Base-by-base conservation (phyloP, 139 green algal genomes). In the Yamagishiella unicocca region DNA sequence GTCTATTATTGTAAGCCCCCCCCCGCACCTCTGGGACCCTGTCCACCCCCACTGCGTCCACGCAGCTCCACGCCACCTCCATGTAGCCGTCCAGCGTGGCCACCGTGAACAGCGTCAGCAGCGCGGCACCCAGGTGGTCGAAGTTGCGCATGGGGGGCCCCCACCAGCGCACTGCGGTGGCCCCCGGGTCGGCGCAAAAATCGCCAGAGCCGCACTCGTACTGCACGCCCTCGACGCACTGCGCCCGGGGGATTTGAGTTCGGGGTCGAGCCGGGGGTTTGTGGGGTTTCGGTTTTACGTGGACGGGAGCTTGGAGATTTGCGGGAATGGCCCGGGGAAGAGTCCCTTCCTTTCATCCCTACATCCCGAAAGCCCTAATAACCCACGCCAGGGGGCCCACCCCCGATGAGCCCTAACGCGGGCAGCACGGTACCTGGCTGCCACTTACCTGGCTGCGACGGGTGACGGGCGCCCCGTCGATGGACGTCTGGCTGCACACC, bases 31-130 rank as follows among this genome's bases (percentile, higher is more conserved):
- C 17, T 19, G 74, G 93, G 86, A 94, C 89, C 62, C 81, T 71
- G 70, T 93, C 87, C 22, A 88, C 55, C 1, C 76, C 89, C 21
- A 88, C 85, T 0, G 90, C 89, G 83, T 96, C 93, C 14, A 85
- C 35, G 62, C 61, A 85, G 38, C 79, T 75, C 7, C 33, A 14
- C 19, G 27, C 81, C 24, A 78, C 74, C 81, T 71, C 89, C 83
- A 94, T 82, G 92, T 93, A 97, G 2, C 80, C 85, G 76, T 97
- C 94, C 62, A 91, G 85, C 2, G 94, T 97, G 24, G 54, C 61
- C 14, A 93, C 90, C 3, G 89, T 87, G 55, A 95, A 93, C 1
- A 96, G 87, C 24, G 89, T 89, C 70, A 94, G 79, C 83, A 95
- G 91, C 29, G 91, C 67, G 37, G 61, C 50, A 0, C 87, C 85